Evolutionary conservation across 306 rosid genomes (phyloP), one percentile per base, ranked within the genome.

Genomic region (Glycine latifolia): DNA sequence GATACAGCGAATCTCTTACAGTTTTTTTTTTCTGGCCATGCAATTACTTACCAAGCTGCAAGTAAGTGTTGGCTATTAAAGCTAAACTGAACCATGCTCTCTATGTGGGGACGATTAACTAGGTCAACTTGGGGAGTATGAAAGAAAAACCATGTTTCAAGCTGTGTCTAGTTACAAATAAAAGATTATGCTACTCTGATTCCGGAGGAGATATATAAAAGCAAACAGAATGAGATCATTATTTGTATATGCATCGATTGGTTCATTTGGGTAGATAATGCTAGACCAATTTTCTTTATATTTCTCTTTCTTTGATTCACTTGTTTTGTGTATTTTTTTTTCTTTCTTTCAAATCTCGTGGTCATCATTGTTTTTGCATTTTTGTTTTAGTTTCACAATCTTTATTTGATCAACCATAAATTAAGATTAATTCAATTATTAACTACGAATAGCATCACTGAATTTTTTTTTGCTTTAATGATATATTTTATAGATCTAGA

Each of bases 11-110:
- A 60, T 43, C 39, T 31, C 44, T 17, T 63, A 63, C 69, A 33
- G 15, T 17, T 5, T 35, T 37, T 13, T 33, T 3, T 3, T 37
- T 35, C 12, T 31, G 26, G 71, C n/a, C 77, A 71, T 50, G 75
- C 61, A 72, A 71, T 13, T 48, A 71, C 62, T 13, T 71, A 7
- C 62, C 62, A 73, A 73, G 77, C 37, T 53, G 52, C 77, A 66
- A 8, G 1, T 20, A 20, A 37, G 1, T 4, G 65, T 53, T 41
- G 49, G n/a, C 8, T 5, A 8, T 53, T n/a, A 39, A 37, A 53
- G 52, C n/a, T 73, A 54, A 54, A 73, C 50, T 5, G 35, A 73
- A 37, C 37, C 35, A n/a, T 73, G 66, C 33, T 37, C 33, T 52
- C 8, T 68, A 4, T 6, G 33, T 72, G 77, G 63, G 77, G 77